These are phyloP conservation scores for Aspergillus neotritici DNA, from an alignment of 2,329 filamentous ascomycete genomes.

Conservation along the genomic window DNA sequence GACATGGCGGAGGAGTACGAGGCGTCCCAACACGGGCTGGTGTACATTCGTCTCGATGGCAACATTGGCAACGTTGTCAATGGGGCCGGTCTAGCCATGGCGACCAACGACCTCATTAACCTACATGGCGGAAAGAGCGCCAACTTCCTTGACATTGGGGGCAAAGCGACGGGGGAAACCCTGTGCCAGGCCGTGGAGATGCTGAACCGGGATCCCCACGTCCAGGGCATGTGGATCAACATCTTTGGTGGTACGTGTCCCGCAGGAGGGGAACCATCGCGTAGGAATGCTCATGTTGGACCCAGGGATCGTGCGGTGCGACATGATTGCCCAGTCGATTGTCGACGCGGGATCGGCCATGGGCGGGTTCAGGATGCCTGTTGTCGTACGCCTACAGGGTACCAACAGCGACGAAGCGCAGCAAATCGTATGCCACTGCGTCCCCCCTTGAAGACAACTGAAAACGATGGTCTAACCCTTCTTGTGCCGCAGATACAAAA, in stretches of 20 bases:
- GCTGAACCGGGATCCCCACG: conserved; percentile 17
- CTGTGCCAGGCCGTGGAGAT: conserved; percentile 26
- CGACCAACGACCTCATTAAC: conserved; percentile 29
- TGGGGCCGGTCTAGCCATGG: conserved; percentile 33
- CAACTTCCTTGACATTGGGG: conserved; percentile 31
- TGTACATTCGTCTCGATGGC: conserved; percentile 27
- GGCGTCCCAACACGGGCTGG: conserved; percentile 33
- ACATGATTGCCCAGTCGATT: conserved; percentile 50
- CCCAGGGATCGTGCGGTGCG: conserved; percentile 46
- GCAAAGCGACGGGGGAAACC: conserved; percentile 24
- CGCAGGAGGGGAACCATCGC: neutral
- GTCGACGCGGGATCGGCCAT: conserved; percentile 38
- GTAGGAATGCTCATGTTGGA: neutral
- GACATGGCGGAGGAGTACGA: conserved; percentile 27
- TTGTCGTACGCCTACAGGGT: conserved; percentile 46
- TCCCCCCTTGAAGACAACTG: neutral
- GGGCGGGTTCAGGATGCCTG: conserved; percentile 37
- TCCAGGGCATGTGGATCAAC: conserved; percentile 49
- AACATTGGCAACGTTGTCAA: conserved; percentile 33
- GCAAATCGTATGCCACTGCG: conserved; percentile 31
- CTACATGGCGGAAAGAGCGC: conserved; percentile 25
- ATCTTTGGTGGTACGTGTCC: conserved; percentile 40
- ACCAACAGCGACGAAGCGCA: conserved; percentile 43
- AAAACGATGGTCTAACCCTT: neutral
- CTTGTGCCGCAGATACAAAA: neutral